Conservation (phyloP, 768 basidiomycete species). For the Rhodotorula sphaerocarpa region DNA sequence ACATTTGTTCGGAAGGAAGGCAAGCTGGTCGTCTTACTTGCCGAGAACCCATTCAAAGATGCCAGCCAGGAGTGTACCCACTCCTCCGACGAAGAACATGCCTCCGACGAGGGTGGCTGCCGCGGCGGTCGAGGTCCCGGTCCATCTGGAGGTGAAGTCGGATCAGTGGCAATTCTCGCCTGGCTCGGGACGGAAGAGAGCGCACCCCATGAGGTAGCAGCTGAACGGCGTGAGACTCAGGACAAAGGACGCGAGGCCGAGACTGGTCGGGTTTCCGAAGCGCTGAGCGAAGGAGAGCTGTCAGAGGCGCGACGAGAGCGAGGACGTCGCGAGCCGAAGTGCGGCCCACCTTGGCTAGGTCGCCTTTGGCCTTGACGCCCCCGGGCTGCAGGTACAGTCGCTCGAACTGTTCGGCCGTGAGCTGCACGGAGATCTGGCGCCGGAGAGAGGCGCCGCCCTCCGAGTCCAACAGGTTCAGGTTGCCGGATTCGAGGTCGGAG, state of each 20-base stretch:
- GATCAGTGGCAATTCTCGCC: neutral
- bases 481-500: conserved; percentile 7
- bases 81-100: conserved; percentile 35
- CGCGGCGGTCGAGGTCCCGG: conserved; percentile 9
- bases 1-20: neutral
- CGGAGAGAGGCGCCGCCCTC: conserved; percentile 34
- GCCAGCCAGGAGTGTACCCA: conserved; percentile 33
- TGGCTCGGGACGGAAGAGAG: neutral
- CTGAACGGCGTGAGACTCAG: conserved; percentile 37
- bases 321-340: conserved; percentile 4
- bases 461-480: conserved; percentile 5
- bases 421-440: conserved; percentile 36
- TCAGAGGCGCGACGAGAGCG: neutral
- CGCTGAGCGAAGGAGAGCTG: neutral
- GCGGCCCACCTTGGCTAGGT: conserved; percentile 25
- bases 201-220: conserved; percentile 38
- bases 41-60: conserved; percentile 35
- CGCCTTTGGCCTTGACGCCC: conserved; percentile 35
- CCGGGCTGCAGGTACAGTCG: conserved; percentile 40
- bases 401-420: conserved; percentile 39
- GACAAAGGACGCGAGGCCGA: conserved; percentile 38
- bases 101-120: conserved; percentile 21
- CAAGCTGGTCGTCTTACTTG: neutral
- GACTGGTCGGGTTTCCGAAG: conserved; percentile 36
- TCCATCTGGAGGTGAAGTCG: neutral